Conservation (phyloP, 805 yeast species). For the Candida xiaguanensis region DNA sequence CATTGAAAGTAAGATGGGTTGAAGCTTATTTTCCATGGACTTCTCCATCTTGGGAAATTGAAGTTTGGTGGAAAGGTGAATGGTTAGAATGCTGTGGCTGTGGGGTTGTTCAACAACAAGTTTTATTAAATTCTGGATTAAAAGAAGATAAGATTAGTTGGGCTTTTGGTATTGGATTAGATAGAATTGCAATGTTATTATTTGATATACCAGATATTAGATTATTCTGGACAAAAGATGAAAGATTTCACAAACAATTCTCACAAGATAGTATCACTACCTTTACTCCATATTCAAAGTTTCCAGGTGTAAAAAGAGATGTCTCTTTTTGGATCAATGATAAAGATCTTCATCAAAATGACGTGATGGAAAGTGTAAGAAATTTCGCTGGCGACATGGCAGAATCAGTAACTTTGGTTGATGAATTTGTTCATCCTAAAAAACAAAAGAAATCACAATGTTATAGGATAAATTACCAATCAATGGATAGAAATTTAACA, state of each 20-base stretch:
- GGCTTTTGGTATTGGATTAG: constrained; percentile 97
- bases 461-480: constrained; percentile 87
- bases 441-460: constrained; percentile 75
- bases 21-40: constrained; percentile 98
- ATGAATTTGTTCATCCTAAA: constrained; percentile 83
- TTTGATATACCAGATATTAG: constrained; percentile 96
- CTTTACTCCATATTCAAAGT: constrained; percentile 86
- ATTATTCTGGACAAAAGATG: constrained; percentile 84
- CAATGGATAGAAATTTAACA: constrained; percentile 90
- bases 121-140: constrained; percentile 68
- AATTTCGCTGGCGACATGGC: constrained; percentile 81
- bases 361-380: constrained; percentile 90
- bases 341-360: constrained; percentile 69
- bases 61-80: constrained; percentile 97
- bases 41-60: constrained; percentile 96
- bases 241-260: constrained; percentile 75
- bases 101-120: constrained; percentile 82
- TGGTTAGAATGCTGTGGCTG: constrained; percentile 98
- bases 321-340: constrained; percentile 86
- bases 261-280: constrained; percentile 57
- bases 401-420: constrained; percentile 77
- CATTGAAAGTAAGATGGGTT: constrained; percentile 88
- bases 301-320: constrained; percentile 83
- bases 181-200: constrained; percentile 90
- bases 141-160: constrained; percentile 68